Evolutionary conservation across 164 flowering plant species (phyloP).

Genomic region (Vitis rupestris): DNA sequence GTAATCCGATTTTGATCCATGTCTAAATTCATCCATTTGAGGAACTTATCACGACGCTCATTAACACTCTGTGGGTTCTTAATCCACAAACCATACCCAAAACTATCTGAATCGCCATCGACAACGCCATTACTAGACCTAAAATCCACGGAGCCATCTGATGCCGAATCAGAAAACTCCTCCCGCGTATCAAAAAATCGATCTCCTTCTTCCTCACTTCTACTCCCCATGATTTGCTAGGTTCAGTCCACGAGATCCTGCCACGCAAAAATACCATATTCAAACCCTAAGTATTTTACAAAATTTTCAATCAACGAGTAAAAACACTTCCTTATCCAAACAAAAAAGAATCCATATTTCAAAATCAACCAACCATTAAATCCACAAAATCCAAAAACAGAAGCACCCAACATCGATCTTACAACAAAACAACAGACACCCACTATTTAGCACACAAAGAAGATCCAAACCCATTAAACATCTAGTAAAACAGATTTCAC

Average conservation of each 20-base stretch:
- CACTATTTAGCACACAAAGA: not conserved
- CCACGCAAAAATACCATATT: slow-evolving; percentile 8
- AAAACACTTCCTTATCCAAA: too few species aligned
- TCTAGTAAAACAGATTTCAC: too few species aligned
- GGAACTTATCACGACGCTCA: slow-evolving; percentile 60
- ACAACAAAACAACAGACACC: not conserved
- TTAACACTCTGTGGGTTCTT: slow-evolving; percentile 44
- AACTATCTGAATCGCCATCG: slow-evolving; percentile 10
- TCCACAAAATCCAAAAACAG: not conserved
- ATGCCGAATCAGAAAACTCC: slow-evolving; percentile 47
- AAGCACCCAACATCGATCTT: slow-evolving; percentile 4
- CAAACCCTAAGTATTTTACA: slow-evolving; percentile 1
- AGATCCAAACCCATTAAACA: not conserved
- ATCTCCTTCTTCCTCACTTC: slow-evolving; percentile 45
- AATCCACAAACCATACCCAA: slow-evolving; percentile 54
- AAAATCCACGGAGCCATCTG: slow-evolving; percentile 39
- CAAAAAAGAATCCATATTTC: not conserved
- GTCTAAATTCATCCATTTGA: slow-evolving; percentile 53
- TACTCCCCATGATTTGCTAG: slow-evolving; percentile 27
- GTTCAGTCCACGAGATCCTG: slow-evolving; percentile 34
- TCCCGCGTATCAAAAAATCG: slow-evolving; percentile 64
- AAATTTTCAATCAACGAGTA: slow-evolving; percentile 2
- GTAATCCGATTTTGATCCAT: slow-evolving; percentile 15
- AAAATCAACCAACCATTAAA: not conserved
- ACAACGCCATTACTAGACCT: slow-evolving; percentile 14